These are phyloP conservation scores for Smittium culicis DNA, from an alignment of 371 early-diverging fungal genomes.

Conservation along the genomic window DNA sequence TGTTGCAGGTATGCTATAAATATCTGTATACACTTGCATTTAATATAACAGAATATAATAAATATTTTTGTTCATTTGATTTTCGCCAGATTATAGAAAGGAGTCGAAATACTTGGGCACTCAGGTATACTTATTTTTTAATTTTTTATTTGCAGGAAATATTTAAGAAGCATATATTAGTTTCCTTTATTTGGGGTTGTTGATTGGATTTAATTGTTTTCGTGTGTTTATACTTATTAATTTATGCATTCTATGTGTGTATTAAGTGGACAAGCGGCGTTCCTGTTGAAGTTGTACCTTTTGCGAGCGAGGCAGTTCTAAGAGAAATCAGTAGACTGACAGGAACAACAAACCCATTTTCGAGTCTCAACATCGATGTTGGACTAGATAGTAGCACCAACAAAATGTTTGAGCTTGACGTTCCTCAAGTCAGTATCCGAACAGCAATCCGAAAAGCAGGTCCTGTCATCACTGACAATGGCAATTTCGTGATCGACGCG, in stretches of 20 bases:
- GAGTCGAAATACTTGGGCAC: conserved; percentile 58
- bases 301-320: conserved; percentile 49
- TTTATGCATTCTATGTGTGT: too few relatives aligned
- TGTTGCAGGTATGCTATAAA: conserved; percentile 43
- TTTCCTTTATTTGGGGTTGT: neutral
- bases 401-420: conserved; percentile 25
- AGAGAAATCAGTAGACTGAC: conserved; percentile 24
- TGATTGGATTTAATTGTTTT: neutral
- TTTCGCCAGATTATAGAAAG: conserved; percentile 53
- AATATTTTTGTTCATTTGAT: conserved; percentile 8
- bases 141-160: conserved; percentile 2
- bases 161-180: too few relatives aligned
- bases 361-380: too few relatives aligned
- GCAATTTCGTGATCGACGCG: conserved; percentile 84
- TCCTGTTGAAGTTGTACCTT: conserved; percentile 78
- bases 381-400: conserved; percentile 8
- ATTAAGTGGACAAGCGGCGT: conserved; percentile 64
- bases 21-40: conserved; percentile 8
- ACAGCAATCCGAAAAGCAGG: conserved; percentile 83
- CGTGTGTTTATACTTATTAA: neutral
- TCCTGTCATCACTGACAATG: conserved; percentile 87
- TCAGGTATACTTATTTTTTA: conserved; percentile 33
- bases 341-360: neutral
- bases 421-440: conserved; percentile 46
- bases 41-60: conserved; percentile 8